Evolutionary conservation across 2,329 filamentous ascomycete species (phyloP), one percentile per base, ranked within the genome.

Genomic region (Clonostachys rosea): DNA sequence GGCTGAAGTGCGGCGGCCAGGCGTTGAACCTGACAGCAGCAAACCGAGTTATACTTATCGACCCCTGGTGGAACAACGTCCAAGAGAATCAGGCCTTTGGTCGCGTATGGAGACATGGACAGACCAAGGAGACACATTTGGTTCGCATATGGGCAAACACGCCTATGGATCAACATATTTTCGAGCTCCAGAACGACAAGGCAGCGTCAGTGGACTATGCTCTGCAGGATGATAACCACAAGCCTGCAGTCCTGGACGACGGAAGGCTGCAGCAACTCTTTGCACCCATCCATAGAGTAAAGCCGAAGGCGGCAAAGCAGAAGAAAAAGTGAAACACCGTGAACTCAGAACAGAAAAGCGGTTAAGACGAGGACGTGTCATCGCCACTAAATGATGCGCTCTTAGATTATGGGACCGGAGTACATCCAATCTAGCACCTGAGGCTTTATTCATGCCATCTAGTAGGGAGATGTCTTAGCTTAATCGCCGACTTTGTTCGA

Each of bases 61-160:
- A 84, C 34, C 63, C 69, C 0, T 83, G 78, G 78, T 89, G 81
- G 80, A 88, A 89, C 48, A 62, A 62, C 2, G 68, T 74, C 0
- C 61, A 71, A 0, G 83, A 89, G 53, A 66, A 81, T n/a, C 86
- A 89, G 55, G 83, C 79, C 0, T 74, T 75, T 37, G 67, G 67
- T 2, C 76, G 87, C 0, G 77, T 89, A 0, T 78, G 77, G 54
- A 74, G 87, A 6, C 81, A 84, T 3, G 85, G 85, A 0, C 87
- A 92, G 52, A 51, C 57, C 0, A 77, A 83, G 40, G 66, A 79
- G 34, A 83, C 84, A 0, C 67, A 79, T 11, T 74, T 87, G 48
- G 72, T 79, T 1, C 73, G 81, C 0, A 69, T 90, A 34, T 62
- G 81, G 1, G 69, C 83, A 0, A 61, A 68, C 2, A 67, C 76